Evolutionary conservation across 2,329 filamentous ascomycete species (phyloP), one percentile per base, ranked within the genome.

Genomic region (Cercospora citrullina): DNA sequence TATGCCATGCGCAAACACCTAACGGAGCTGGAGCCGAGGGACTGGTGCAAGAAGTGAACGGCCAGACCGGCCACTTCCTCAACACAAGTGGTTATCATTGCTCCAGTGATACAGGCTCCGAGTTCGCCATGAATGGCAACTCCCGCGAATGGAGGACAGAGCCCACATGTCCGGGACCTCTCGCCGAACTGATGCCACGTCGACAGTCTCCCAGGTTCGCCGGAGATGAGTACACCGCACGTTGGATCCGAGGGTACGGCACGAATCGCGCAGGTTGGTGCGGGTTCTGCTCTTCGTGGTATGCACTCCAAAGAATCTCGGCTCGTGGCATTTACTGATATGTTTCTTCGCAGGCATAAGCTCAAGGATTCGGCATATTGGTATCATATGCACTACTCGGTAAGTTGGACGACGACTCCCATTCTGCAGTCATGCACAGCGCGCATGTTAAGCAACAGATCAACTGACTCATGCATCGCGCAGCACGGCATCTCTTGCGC

Each of bases 241-340:
- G 85, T 73, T 96, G 91, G 91, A 90, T 95, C 21, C 89, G 92
- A 39, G 92, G 92, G 23, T 91, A 94, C 70, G 92, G 92, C 28
- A 93, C 93, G 80, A 93, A 94, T 83, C 89, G 92, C 51, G 92
- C 94, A 79, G 92, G 92, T 3, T 96, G 92, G 92, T 96, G 92
- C 75, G 91, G 92, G 23, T 91, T 94, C 73, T 96, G 92, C 83
- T 94, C 93, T 78, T 90, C 91, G 2, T 96, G 93, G 93, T 71
- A 59, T 45, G 23, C 30, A 10, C 28, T 10, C 7, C 21, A 30
- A 55, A 8, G 5, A 3, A 26, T 16, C 14, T 26, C 39, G 9
- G 18, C 18, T 16, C 14, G 2, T 28, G 21, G 51, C 16, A 33
- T 42, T 26, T 26, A n/a, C 55, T 60, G 5, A 65, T 7, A 63